A percentile compares a stretch with the other conserved stretches of the same genome.
phyloP scores from a whole-genome alignment of 1,284 basidiomycete genomes.

The Apiotrichum gamsii region DNA sequence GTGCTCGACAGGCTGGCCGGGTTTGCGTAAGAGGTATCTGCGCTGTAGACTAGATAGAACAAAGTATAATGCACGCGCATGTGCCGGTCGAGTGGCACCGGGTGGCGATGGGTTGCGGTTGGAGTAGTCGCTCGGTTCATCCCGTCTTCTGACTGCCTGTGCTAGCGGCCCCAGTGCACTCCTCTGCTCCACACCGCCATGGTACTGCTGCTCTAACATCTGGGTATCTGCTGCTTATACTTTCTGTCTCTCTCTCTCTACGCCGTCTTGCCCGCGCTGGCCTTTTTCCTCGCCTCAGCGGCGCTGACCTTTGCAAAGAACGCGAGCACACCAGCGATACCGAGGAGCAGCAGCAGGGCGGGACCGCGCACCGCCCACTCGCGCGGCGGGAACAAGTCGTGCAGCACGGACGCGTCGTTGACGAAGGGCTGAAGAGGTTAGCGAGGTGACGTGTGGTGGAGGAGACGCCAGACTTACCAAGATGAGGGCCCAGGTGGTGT shows the following conservation, averaged over 20 bases:
- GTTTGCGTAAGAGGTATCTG: constrained; percentile 3
- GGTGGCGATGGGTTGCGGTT: too few species aligned
- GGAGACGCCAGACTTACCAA: constrained; percentile 54
- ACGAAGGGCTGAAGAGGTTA: constrained; percentile 71
- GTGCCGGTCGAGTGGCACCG: too few species aligned
- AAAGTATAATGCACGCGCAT: too few species aligned
- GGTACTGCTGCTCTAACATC: neutral
- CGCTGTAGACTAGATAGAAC: neutral
- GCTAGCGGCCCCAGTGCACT: neutral
- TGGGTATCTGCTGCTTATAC: neutral
- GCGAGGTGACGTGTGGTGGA: constrained; percentile 1
- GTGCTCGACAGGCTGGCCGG: constrained; percentile 16
- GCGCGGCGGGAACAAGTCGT: constrained; percentile 70
- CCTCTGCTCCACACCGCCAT: neutral
- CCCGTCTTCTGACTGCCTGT: neutral
- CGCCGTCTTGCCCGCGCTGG: constrained; percentile 35
- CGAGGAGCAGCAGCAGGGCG: constrained; percentile 70
- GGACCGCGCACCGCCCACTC: constrained; percentile 88
- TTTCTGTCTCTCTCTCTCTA: constrained; percentile 4
- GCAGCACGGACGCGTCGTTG: constrained; percentile 62
- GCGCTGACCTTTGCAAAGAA: constrained; percentile 72
- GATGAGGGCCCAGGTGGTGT: constrained; percentile 82
- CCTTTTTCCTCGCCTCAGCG: constrained; percentile 58
- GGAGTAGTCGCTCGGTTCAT: too few species aligned
- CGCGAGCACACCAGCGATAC: constrained; percentile 65